phyloP scores from a whole-genome alignment of 352 stramenopile genomes.

The Blastocystis sp. region DNA sequence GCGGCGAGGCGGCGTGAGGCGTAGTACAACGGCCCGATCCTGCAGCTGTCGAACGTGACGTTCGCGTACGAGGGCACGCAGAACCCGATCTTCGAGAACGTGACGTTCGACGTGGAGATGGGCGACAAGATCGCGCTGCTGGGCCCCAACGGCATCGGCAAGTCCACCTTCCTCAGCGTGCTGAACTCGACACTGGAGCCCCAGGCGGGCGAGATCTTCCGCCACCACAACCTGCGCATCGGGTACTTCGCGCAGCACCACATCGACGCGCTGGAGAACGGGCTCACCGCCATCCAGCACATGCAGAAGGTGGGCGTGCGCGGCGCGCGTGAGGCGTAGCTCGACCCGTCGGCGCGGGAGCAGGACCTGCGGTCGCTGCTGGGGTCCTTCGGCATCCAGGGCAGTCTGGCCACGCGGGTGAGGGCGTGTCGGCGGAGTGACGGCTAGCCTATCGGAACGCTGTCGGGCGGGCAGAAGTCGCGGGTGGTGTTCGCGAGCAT shows the following conservation, averaged over 20 bases:
- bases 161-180: conserved; percentile 92
- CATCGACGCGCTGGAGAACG: conserved; percentile 76
- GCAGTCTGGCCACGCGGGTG: conserved; percentile 72
- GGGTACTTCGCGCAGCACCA: conserved; percentile 73
- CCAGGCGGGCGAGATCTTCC: conserved; percentile 71
- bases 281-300: conserved; percentile 76
- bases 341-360: conserved; percentile 28
- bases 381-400: conserved; percentile 72
- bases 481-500: conserved; percentile 79
- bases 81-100: conserved; percentile 83
- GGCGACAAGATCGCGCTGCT: conserved; percentile 92
- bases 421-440: not conserved
- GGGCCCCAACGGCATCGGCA: conserved; percentile 93
- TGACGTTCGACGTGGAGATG: conserved; percentile 87
- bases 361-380: conserved; percentile 75
- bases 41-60: conserved; percentile 70
- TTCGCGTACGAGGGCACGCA: conserved; percentile 70
- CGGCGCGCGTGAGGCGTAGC: not conserved
- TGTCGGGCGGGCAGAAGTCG: conserved; percentile 90
- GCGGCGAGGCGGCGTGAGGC: not conserved
- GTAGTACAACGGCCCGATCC: conserved; percentile 69
- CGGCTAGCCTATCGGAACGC: conserved; percentile 83
- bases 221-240: conserved; percentile 72
- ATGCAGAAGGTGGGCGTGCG: conserved; percentile 73
- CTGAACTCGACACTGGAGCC: conserved; percentile 84